Percentiles rank a stretch among this genome's conserved stretches.
phyloP scores from a whole-genome alignment of 257 asterid species.

The Oldenlandia corymbosa region DNA sequence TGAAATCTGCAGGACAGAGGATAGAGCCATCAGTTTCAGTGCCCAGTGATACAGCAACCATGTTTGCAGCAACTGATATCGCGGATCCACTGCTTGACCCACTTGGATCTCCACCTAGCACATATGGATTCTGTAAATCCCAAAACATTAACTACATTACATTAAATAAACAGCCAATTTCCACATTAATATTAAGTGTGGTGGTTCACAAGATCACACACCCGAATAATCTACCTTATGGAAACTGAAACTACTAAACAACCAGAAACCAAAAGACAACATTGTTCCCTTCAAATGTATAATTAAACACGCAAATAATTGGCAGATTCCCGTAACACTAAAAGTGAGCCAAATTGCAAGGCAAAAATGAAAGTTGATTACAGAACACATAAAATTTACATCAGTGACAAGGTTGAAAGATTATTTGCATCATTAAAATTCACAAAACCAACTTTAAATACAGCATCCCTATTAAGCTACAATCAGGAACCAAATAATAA shows the following conservation, averaged over 20 bases:
- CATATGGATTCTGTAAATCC: conserved; percentile 55
- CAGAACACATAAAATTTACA: too few species aligned
- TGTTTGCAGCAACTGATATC: conserved; percentile 67
- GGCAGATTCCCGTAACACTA: too few species aligned
- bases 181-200: not conserved
- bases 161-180: not conserved
- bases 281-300: too few species aligned
- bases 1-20: conserved; percentile 56
- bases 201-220: not conserved
- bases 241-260: too few species aligned
- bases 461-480: not conserved
- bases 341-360: too few species aligned
- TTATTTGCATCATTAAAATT: too few species aligned
- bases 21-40: conserved; percentile 75
- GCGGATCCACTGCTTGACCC: conserved; percentile 81
- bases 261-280: too few species aligned
- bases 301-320: too few species aligned
- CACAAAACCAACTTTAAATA: too few species aligned
- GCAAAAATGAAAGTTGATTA: too few species aligned
- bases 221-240: too few species aligned
- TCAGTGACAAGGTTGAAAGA: too few species aligned
- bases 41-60: conserved; percentile 61
- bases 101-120: conserved; percentile 39
- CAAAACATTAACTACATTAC: not conserved
- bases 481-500: not conserved